These are phyloP conservation scores for Exophiala lecanii-corni DNA, from an alignment of 2,329 filamentous ascomycete species.

Conservation along the genomic window DNA sequence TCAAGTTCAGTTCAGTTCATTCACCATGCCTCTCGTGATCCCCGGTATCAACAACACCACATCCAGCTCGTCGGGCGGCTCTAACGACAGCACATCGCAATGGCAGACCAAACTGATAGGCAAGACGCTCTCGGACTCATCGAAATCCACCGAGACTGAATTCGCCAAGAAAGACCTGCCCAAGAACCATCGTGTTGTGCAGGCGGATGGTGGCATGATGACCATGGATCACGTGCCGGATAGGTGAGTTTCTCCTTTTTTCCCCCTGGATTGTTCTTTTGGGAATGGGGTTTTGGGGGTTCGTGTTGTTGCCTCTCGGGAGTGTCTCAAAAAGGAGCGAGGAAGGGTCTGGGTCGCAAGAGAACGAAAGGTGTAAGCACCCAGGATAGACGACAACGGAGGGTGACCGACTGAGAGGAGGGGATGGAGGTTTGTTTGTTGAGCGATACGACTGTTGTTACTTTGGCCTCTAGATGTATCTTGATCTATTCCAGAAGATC, in stretches of 20 bases:
- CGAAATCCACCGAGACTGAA: slow-evolving; percentile 30
- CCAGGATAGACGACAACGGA: too few relatives aligned
- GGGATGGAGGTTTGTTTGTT: too few relatives aligned
- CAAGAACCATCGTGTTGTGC: slow-evolving; percentile 39
- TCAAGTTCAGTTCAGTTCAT: slow-evolving; percentile 2
- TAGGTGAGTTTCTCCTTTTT: slow-evolving; percentile 30
- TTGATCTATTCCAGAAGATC: too few relatives aligned
- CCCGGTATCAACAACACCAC: slow-evolving; percentile 37
- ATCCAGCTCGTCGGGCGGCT: slow-evolving; percentile 13
- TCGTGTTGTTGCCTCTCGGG: too few relatives aligned
- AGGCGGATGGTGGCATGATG: slow-evolving; percentile 31
- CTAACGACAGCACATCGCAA: slow-evolving; percentile 26
- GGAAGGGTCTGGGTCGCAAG: too few relatives aligned
- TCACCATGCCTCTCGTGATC: slow-evolving; percentile 46
- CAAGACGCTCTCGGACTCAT: slow-evolving; percentile 38
- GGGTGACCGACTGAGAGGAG: too few relatives aligned
- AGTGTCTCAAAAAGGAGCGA: too few relatives aligned
- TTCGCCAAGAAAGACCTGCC: slow-evolving; percentile 46
- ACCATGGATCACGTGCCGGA: slow-evolving; percentile 41
- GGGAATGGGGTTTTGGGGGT: too few relatives aligned
- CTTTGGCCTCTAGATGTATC: too few relatives aligned
- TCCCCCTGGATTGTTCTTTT: too few relatives aligned
- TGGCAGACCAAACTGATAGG: slow-evolving; percentile 44
- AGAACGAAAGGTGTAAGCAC: too few relatives aligned
- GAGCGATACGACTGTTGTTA: too few relatives aligned